A percentile compares a stretch with the other conserved stretches of the same genome.
These are phyloP conservation scores for Metrosideros polymorpha DNA, from an alignment of 441 rosid genomes.

Conservation along the genomic window DNA sequence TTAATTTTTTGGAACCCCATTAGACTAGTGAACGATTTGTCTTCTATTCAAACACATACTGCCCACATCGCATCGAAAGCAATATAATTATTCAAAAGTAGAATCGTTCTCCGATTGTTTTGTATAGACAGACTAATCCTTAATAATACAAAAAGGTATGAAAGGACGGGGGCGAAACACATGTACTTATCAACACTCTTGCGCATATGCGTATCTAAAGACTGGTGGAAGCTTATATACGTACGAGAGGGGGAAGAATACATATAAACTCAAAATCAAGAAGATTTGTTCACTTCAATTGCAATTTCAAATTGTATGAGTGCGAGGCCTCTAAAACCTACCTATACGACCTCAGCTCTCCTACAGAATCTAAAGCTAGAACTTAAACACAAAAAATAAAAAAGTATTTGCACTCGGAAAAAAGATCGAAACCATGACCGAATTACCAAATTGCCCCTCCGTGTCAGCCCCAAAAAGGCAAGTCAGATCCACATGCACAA, in stretches of 20 bases:
- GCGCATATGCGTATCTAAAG: no score
- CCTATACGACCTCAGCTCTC: background rate
- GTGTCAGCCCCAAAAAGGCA: background rate
- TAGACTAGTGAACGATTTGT: no score
- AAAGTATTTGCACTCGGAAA: background rate
- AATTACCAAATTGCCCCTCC: background rate
- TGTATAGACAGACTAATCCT: fast-evolving
- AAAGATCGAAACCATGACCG: background rate
- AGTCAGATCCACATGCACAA: background rate
- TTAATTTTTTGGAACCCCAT: no score
- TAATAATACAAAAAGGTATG: background rate
- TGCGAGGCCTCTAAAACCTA: background rate
- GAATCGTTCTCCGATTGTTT: fast-evolving
- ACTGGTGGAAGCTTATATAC: background rate
- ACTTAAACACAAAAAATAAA: fast-evolving
- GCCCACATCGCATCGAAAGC: no score
- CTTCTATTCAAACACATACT: no score
- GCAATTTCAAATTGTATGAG: background rate
- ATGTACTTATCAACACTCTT: background rate
- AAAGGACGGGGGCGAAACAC: fast-evolving
- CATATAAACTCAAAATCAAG: background rate
- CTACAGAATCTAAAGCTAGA: background rate
- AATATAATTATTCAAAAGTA: background rate
- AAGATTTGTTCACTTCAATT: background rate
- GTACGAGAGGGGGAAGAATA: fast-evolving